Evolutionary conservation across 805 yeast species (phyloP).

Genomic region (Monosporozyma aquatica): DNA sequence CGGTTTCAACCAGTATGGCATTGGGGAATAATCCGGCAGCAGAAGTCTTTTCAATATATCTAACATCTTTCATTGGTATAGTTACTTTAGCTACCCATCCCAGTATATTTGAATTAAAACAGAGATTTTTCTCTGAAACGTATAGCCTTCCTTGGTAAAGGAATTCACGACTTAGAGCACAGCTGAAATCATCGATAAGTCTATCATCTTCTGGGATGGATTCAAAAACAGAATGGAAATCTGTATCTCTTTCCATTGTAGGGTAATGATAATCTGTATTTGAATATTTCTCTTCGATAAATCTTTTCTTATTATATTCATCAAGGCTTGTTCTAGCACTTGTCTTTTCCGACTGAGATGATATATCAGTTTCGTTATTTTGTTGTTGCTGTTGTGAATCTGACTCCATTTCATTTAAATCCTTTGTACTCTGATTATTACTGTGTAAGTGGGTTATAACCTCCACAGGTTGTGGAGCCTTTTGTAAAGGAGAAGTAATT

Average conservation of each 20-base stretch:
- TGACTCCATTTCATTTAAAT: neutral
- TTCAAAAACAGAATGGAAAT: slow-evolving; percentile 70
- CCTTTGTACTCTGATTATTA: neutral
- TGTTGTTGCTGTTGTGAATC: neutral
- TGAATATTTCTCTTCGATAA: slow-evolving; percentile 48
- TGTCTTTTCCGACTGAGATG: no score
- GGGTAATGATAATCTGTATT: slow-evolving; percentile 60
- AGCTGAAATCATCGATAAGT: slow-evolving; percentile 76
- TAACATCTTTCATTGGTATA: slow-evolving; percentile 62
- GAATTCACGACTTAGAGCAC: slow-evolving; percentile 79
- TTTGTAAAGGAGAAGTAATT: slow-evolving; percentile 12
- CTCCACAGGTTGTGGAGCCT: slow-evolving; percentile 19
- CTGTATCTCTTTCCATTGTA: slow-evolving; percentile 51
- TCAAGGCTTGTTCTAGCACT: slow-evolving; percentile 3
- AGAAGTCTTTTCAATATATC: slow-evolving; percentile 55
- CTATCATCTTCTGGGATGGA: slow-evolving; percentile 60
- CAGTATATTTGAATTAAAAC: slow-evolving; percentile 72
- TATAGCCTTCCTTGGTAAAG: slow-evolving; percentile 82
- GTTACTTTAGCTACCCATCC: slow-evolving; percentile 86
- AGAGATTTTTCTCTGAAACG: slow-evolving; percentile 64
- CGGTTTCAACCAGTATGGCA: slow-evolving; percentile 68
- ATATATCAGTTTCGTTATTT: no score
- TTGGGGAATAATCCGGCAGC: slow-evolving; percentile 90
- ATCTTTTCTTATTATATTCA: slow-evolving; percentile 33
- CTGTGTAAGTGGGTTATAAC: slow-evolving; percentile 3